Percentiles rank a stretch among this genome's conserved stretches.
phyloP scores from a whole-genome alignment of 2,329 filamentous ascomycete species.

The Claviceps sp. region DNA sequence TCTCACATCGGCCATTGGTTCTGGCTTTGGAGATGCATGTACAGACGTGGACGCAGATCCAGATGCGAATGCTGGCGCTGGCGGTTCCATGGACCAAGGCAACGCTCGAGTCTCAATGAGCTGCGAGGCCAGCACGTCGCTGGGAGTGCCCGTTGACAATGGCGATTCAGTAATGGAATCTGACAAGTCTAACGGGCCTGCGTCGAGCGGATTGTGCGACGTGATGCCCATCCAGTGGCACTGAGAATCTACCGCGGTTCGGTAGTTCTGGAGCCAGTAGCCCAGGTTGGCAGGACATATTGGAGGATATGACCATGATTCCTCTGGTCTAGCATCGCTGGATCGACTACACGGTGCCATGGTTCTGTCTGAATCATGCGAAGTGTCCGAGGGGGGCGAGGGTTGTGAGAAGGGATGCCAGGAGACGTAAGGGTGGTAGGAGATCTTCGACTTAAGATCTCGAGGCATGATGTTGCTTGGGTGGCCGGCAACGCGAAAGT shows the following conservation, averaged over 20 bases:
- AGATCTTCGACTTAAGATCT: constrained; percentile 8
- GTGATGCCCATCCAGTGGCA: neutral
- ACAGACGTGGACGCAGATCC: neutral
- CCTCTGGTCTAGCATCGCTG: constrained; percentile 9
- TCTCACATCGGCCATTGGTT: constrained; percentile 12
- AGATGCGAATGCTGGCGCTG: neutral
- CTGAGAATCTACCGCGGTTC: neutral
- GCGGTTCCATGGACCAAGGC: neutral
- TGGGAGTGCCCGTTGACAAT: constrained; percentile 4
- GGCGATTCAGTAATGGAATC: constrained; percentile 5
- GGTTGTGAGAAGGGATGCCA: neutral
- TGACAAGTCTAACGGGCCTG: constrained; percentile 2
- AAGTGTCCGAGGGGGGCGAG: neutral
- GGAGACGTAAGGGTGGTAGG: constrained; percentile 5
- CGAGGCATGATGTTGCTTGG: neutral
- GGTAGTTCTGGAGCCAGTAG: constrained; percentile 2
- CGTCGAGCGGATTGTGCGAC: constrained; percentile 7
- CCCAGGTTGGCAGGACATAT: neutral
- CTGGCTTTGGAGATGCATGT: constrained; percentile 11
- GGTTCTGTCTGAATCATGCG: constrained; percentile 4
- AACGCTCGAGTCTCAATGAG: neutral
- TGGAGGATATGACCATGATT: constrained; percentile 23
- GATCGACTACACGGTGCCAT: constrained; percentile 3
- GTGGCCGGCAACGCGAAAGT: constrained; percentile 8
- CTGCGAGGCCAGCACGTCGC: neutral